Base-by-base conservation (phyloP, 1,284 basidiomycete species). In the Leccinum pachyderme region DNA sequence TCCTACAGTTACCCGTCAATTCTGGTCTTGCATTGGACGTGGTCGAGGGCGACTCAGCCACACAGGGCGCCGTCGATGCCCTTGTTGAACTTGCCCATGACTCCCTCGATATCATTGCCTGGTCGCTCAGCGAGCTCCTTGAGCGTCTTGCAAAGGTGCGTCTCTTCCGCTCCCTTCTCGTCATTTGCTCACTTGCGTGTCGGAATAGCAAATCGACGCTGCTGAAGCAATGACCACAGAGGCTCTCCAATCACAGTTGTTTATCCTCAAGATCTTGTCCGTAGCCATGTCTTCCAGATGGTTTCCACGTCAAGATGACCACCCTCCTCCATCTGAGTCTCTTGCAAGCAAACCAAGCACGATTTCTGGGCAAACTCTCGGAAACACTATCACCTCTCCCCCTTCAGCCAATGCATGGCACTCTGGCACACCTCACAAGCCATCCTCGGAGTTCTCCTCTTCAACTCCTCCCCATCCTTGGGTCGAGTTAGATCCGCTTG, bases 201-300 rank as follows among this genome's bases (percentile, higher is more conserved):
- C 45, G 32, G 37, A 58, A 61, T 59, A 83, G 78, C 80, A 82
- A 75, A 75, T 78, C 53, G 81, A 85, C 62, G 58, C 68, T 27
- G 73, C 75, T 39, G 78, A 80, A 47, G 77, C 80, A 56, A 76
- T 81, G 56, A 78, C 84, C 0, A 77, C 90, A 25, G 87, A 92
- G 59, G 81, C 89, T 50, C 80, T 96, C 7, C 93, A 96, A 66
- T 96, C 94, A 0, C 92, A 96, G 69, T 79, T 97, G 1, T 93
- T 93, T 64, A 74, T 97, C 29, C 79, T 97, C 61, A 93, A 96
- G 72, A 84, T 96, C 41, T 75, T 98, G 18, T 82, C 88, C 33
- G 80, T 81, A 67, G 84, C 82, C 58, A 82, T 97, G 77, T 84
- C 90, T 11, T 86, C 89, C 24, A 87, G 91, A 47, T 94, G 90